These are phyloP conservation scores for Cyamopsis tetragonoloba DNA, from an alignment of 306 rosid genomes.

Conservation along the genomic window DNA sequence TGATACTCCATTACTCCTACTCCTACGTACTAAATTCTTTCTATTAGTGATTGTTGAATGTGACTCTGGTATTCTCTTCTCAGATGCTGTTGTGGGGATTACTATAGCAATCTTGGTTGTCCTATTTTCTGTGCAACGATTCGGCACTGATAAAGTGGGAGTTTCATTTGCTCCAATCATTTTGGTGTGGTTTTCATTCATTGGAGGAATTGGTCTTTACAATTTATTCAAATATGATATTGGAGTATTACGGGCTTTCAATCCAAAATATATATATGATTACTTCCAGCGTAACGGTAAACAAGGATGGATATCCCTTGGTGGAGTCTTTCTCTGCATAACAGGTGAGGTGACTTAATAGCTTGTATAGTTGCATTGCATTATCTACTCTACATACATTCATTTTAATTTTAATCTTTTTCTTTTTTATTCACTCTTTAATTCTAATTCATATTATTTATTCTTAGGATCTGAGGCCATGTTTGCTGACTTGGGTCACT, in stretches of 20 bases:
- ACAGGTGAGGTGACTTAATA: no score
- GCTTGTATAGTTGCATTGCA: no score
- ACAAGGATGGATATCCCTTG: constrained; percentile 44
- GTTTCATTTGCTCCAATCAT: constrained; percentile 34
- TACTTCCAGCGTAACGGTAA: constrained; percentile 46
- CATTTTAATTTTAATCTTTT: no score
- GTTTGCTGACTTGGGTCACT: constrained; percentile 97
- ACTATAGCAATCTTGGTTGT: constrained; percentile 25
- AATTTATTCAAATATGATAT: constrained; percentile 38
- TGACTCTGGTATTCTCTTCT: not conserved
- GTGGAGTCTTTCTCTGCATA: constrained; percentile 44
- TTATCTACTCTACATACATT: no score
- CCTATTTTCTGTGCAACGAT: constrained; percentile 31
- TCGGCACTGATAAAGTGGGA: constrained; percentile 54
- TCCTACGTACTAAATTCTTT: no score
- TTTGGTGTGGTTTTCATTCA: constrained; percentile 34
- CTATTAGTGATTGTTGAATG: no score
- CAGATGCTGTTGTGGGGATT: constrained; percentile 42
- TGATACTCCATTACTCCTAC: no score
- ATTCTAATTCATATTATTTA: not conserved
- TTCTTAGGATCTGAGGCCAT: constrained; percentile 75
- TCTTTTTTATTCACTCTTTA: not conserved
- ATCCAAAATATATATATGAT: constrained; percentile 44
- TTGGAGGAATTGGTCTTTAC: constrained; percentile 40
- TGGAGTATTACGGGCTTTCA: constrained; percentile 40